Evolutionary conservation across 441 rosid species (phyloP), one percentile per base, ranked within the genome.

Genomic region (Populus hybrid): DNA sequence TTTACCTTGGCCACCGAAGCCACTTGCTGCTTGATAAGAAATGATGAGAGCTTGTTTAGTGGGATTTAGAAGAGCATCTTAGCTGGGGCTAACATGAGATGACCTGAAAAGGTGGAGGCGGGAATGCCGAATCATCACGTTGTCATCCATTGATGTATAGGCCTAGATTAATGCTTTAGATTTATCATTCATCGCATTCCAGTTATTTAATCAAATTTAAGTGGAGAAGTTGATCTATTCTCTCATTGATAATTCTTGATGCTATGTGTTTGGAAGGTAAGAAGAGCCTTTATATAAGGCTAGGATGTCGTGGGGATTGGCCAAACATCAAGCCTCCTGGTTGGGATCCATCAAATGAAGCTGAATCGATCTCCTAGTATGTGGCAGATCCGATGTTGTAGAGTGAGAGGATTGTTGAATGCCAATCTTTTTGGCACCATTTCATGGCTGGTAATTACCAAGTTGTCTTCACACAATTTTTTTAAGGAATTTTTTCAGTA

Each of bases 271-370:
- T 68, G n/a, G 79, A 79, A 95, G 99, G 89, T 75, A 92, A 93
- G 90, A 95, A 93, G 92, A 92, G 93, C 87, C 88, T 93, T 24
- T 92, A 93, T 86, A 88, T 91, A 86, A 89, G 97, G 84, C 77
- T 95, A 83, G 98, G 99, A 66, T 93, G 98, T 64, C 91, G 93
- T 2, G 95, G 97, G 16, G 95, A 95, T 79, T 92, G 93, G 98
- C 95, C 98, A 7, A 88, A 92, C 68, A 64, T 64, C 68, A 64
- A 64, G 68, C 68, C 68, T 64, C 68, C 68, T 23, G 68, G 68
- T 3, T 26, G 68, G 68, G 68, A 64, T 64, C 26, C 68, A 24
- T 64, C 68, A 23, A 23, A 9, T 64, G 72, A 88, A 81, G 72
- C 90, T 85, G 86, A 84, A 53, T 53, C 61, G 61, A 53, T 4